Conservation (phyloP, 2,329 filamentous ascomycete genomes). For the Hansfordia pulvinata region DNA sequence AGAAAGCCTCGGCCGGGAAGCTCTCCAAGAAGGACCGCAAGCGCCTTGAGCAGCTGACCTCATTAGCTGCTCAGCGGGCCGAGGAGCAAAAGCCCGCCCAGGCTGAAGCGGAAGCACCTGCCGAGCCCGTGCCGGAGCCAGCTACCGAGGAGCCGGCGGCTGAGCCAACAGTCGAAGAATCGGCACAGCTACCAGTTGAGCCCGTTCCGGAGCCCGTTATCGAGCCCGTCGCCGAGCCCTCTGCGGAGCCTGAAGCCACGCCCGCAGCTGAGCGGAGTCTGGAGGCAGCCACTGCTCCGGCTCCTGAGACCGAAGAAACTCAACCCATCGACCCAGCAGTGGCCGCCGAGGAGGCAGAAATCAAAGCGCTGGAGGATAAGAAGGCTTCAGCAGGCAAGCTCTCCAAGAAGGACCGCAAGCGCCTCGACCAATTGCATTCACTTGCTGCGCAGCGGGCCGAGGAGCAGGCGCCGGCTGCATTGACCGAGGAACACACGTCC, state of each 20-base stretch:
- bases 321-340: too few relatives aligned
- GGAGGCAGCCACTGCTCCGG: neutral
- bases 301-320: too few relatives aligned
- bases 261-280: neutral
- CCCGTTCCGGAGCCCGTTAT: too few relatives aligned
- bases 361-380: too few relatives aligned
- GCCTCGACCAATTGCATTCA: neutral
- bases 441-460: too few relatives aligned
- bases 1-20: neutral
- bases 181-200: neutral
- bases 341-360: too few relatives aligned
- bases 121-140: neutral
- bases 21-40: neutral
- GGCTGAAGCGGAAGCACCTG: too few relatives aligned
- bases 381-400: slow-evolving; percentile 1
- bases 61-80: too few relatives aligned
- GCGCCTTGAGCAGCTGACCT: neutral
- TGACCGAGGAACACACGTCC: too few relatives aligned
- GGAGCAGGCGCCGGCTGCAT: too few relatives aligned
- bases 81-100: too few relatives aligned
- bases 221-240: too few relatives aligned
- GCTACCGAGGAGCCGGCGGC: neutral
- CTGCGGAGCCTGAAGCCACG: neutral
- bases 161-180: neutral
- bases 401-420: neutral